Percentiles rank a stretch among this genome's conserved stretches.
Conservation (phyloP, 164 flowering plant genomes). For the Piper betle region DNA sequence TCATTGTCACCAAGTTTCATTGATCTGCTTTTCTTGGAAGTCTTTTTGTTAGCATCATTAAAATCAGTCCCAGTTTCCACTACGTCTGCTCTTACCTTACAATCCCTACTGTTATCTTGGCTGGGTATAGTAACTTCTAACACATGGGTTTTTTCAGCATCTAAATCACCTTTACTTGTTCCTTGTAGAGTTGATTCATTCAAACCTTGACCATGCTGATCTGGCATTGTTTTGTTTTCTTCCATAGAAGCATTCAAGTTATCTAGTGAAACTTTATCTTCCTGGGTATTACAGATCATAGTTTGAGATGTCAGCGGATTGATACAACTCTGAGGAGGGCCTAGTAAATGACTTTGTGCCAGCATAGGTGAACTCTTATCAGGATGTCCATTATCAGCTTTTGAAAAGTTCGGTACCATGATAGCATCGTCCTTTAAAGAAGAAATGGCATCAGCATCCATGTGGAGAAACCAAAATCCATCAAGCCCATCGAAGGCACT, state of each 20-base stretch:
- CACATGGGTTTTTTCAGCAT: background rate
- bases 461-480: conserved; percentile 35
- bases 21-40: conserved; percentile 8
- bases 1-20: conserved; percentile 1
- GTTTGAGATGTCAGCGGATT: background rate
- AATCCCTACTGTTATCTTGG: background rate
- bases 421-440: background rate
- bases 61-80: background rate
- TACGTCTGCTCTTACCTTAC: background rate
- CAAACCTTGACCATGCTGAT: background rate
- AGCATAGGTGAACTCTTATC: background rate
- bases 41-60: conserved; percentile 1
- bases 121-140: background rate
- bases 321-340: background rate
- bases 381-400: background rate
- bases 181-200: background rate
- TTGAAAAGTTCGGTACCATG: background rate
- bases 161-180: background rate
- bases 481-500: conserved; percentile 35
- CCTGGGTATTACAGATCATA: background rate
- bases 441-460: conserved; percentile 35
- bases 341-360: background rate
- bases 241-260: background rate
- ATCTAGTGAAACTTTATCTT: background rate
- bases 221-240: background rate